A percentile compares a stretch with the other conserved stretches of the same genome.
Conservation (phyloP, 2,329 filamentous ascomycete genomes). For the Colletotrichum camelliae region DNA sequence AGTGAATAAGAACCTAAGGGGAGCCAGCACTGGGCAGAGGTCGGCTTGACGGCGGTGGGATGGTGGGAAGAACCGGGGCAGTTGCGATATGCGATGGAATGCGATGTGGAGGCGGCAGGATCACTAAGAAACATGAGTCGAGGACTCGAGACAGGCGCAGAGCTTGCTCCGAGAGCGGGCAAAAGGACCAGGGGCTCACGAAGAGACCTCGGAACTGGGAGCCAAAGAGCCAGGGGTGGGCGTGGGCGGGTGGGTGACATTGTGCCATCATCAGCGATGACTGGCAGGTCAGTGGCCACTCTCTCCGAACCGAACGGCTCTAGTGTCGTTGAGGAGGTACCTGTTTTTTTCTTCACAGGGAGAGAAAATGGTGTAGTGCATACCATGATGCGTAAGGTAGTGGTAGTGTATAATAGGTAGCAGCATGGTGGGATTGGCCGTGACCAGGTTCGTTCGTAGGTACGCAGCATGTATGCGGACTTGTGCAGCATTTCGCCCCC, state of each 20-base stretch:
- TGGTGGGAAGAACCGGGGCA: constrained; percentile 8
- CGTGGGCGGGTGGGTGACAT: not conserved
- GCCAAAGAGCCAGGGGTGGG: not conserved
- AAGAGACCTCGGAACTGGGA: constrained; percentile 15
- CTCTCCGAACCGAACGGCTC: not conserved
- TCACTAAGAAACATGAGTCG: constrained; percentile 19
- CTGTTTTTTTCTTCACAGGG: not conserved
- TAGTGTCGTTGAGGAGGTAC: not conserved
- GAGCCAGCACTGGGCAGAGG: not conserved
- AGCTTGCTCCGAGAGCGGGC: constrained; percentile 21
- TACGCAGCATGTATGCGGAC: not conserved
- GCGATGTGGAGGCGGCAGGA: constrained; percentile 6
- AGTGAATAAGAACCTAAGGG: not conserved
- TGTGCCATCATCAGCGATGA: not conserved
- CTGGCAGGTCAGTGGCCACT: not conserved
- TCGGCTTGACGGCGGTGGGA: not conserved
- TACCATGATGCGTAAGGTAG: not conserved
- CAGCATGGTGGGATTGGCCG: not conserved
- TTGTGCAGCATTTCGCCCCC: not conserved
- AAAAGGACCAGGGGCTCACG: not conserved
- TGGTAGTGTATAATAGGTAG: not conserved
- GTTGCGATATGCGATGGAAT: not conserved
- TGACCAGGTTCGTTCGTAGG: not conserved
- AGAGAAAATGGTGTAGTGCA: not conserved
- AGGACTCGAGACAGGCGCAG: constrained; percentile 8